A percentile compares a stretch with the other conserved stretches of the same genome.
Evolutionary conservation across 140 eudicot species (phyloP).

Genomic region (Erigeron philadelphicus): DNA sequence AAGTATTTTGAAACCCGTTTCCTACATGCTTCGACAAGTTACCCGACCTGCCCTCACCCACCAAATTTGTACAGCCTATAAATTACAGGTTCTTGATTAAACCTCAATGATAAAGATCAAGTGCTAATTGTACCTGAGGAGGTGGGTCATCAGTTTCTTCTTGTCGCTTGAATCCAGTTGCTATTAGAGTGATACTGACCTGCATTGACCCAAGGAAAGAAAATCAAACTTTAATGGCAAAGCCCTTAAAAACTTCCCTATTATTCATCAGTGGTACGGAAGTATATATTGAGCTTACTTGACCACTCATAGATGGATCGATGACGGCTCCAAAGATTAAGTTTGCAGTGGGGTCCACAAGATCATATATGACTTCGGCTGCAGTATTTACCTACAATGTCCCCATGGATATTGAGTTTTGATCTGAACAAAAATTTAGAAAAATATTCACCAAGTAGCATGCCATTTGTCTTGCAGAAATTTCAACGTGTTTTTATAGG

Average conservation of each 20-base stretch:
- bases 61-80: too few species aligned
- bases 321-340: conserved; percentile 82
- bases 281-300: conserved; percentile 45
- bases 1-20: too few species aligned
- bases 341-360: conserved; percentile 95
- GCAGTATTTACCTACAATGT: conserved; percentile 79
- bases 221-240: background rate
- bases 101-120: background rate
- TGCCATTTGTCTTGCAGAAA: background rate
- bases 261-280: background rate
- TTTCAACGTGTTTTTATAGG: background rate
- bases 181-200: conserved; percentile 90
- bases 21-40: too few species aligned
- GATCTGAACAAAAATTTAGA: background rate
- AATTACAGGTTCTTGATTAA: background rate
- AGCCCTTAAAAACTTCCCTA: background rate
- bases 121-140: conserved; percentile 25
- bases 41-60: too few species aligned
- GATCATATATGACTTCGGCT: conserved; percentile 89
- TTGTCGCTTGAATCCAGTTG: conserved; percentile 92
- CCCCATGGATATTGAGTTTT: background rate
- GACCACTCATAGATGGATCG: conserved; percentile 79
- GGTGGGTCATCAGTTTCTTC: conserved; percentile 58
- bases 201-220: conserved; percentile 21
- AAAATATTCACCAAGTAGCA: background rate